These are phyloP conservation scores for Trichoderma oligosporum DNA, from an alignment of 2,329 filamentous ascomycete species.

Conservation along the genomic window DNA sequence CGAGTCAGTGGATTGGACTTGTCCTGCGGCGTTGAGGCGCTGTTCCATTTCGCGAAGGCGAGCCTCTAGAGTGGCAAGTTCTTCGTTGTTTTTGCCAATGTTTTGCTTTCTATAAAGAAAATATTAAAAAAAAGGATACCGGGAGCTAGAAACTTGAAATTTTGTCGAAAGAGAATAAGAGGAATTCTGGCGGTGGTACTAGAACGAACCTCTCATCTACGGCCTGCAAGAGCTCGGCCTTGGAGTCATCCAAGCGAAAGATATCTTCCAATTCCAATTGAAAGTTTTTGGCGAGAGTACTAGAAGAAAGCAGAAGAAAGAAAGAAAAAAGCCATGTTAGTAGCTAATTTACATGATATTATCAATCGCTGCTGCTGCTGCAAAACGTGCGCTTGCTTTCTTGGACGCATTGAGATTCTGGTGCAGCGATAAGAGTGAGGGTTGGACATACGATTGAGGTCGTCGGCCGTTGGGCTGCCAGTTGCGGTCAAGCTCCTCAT, in stretches of 20 bases:
- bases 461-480: constrained; percentile 76
- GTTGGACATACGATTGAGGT: constrained; percentile 72
- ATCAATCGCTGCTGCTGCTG: background rate
- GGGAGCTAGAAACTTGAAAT: background rate
- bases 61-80: constrained; percentile 82
- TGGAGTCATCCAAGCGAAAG: constrained; percentile 78
- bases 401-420: background rate
- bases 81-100: constrained; percentile 68
- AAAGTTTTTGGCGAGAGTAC: constrained; percentile 83
- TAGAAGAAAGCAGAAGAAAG: constrained; percentile 36
- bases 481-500: constrained; percentile 69
- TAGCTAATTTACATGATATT: background rate
- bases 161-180: background rate
- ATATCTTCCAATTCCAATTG: constrained; percentile 81
- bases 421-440: background rate
- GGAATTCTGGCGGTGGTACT: background rate
- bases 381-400: constrained; percentile 12
- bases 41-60: constrained; percentile 82
- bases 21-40: constrained; percentile 52
- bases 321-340: background rate
- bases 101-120: constrained; percentile 67
- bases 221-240: constrained; percentile 69
- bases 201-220: constrained; percentile 76
- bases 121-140: too few species aligned
- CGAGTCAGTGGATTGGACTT: constrained; percentile 19